A percentile compares a stretch with the other conserved stretches of the same genome.
Conservation (phyloP, 108 stramenopile species). For the Nitzschia inconspicua region DNA sequence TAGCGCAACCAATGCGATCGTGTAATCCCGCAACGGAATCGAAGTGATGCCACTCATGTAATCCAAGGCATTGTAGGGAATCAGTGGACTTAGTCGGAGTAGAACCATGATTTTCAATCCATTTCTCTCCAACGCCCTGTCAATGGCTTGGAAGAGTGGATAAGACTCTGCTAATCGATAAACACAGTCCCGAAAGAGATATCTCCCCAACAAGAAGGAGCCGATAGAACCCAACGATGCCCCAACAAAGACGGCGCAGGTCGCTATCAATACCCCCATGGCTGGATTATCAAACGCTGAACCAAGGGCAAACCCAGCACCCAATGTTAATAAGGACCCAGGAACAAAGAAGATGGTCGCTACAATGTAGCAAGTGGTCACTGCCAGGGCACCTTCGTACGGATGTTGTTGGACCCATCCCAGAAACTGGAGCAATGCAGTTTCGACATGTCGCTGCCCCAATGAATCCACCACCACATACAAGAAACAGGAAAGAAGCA, state of each 20-base stretch:
- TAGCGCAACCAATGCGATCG: conserved; percentile 45
- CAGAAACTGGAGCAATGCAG: conserved; percentile 34
- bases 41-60: conserved; percentile 63
- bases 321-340: conserved; percentile 57
- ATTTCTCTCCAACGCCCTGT: conserved; percentile 22
- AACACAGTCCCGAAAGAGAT: neutral
- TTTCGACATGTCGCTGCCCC: conserved; percentile 24
- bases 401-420: conserved; percentile 46
- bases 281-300: conserved; percentile 36
- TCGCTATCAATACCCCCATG: conserved; percentile 38
- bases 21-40: conserved; percentile 41
- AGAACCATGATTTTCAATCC: conserved; percentile 43
- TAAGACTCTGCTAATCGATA: neutral
- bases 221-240: neutral
- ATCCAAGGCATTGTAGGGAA: conserved; percentile 70
- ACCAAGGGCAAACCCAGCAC: conserved; percentile 61
- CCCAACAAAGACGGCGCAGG: conserved; percentile 31
- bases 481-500: conserved; percentile 15
- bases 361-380: conserved; percentile 48
- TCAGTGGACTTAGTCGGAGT: conserved; percentile 60
- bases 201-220: neutral
- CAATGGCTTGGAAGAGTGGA: neutral
- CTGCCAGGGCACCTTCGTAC: conserved; percentile 46
- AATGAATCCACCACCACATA: conserved; percentile 43
- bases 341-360: conserved; percentile 66